Evolutionary conservation across 495 filamentous ascomycete genomes (phyloP), one percentile per base, ranked within the genome.

Genomic region (Bacidia gigantensis): DNA sequence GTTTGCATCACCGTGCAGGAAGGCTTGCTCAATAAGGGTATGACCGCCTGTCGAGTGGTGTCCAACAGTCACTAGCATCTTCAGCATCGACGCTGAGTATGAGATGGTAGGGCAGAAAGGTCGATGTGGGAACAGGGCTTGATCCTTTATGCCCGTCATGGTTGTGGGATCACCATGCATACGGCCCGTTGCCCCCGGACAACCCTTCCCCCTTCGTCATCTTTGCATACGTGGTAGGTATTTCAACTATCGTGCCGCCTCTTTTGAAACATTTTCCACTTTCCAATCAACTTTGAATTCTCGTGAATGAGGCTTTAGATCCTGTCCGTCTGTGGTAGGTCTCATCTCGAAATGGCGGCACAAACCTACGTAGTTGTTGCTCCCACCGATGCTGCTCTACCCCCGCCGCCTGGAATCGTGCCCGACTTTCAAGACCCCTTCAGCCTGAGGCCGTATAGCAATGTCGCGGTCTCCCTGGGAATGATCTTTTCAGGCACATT

Each of bases 371-470:
- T 20, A 1, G 23, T 51, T 29, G 21, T 5, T 26, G 26, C 9
- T 11, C 49, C 49, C 14, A 25, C 26, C 10, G 20, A 39, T 7
- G 56, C 52, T 3, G 58, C 52, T 1, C 29, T 61, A 2, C 24
- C 26, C 17, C 56, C 58, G 3, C 58, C 56, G 11, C 52, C 44
- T 3, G 52, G 52, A 3, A 25, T 58, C 2, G 26, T 53, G 7
- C 53, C 58, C 9, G 48, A 46, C 7, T 46, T 56, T 24, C 24
- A 22, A 0, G 50, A 61, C 32, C 40, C 58, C 26, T 56, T 55
- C 38, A 44, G 35, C n/a, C 26, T 58, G 21, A 25, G 46, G 14
- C 52, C 41, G 3, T 56, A 56, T 29, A 10, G 44, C 11, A 44
- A 43, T 50, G 53, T 50, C 5, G 49, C 49, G 14, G 23, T 38